Evolutionary conservation across 352 stramenopile species (phyloP), one percentile per base, ranked within the genome.

Genomic region (Pythium vanterpoolii): DNA sequence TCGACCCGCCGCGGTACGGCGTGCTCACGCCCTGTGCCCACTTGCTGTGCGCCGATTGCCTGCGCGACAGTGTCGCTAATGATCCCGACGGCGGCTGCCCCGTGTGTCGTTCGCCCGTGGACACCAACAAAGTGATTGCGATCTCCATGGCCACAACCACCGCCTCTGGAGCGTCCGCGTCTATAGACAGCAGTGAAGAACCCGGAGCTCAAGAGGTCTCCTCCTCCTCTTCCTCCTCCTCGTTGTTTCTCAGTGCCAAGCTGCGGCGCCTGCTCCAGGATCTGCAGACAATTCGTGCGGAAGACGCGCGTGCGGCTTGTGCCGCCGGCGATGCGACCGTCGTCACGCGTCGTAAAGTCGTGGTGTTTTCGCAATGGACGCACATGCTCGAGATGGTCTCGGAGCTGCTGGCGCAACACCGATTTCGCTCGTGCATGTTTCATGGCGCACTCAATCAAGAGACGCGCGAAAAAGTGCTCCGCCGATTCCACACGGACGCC

Each of bases 291-390:
- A 82, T 93, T 31, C 83, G 81, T 14, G 56, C 67, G 3, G 74
- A 87, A 55, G 83, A 93, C 54, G 57, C 60, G 6, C 34, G 24
- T 9, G 55, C 47, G 4, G 33, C 23, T 34, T 19, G n/a, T 3
- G 26, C 38, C 18, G 14, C 26, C 40, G 23, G 14, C 3, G 43
- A 18, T 4, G 8, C 33, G 3, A 47, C 56, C 4, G 45, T 60
- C 13, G 61, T 73, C n/a, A n/a, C n/a, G 39, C 76, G 76, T 51
- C 77, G 83, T 26, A 97, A 97, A 52, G 79, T 94, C 27, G 79
- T 97, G 1, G 79, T 96, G 10, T 97, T 97, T 49, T 96, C 86
- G 9, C 89, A 97, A 68, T 97, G 87, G 83, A 95, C 83, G 26
- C 77, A 81, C 30, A 96, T 96, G 80, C 77, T 97, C 8, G 79